Evolutionary conservation across 2,329 filamentous ascomycete species (phyloP).

Genomic region (Rhytidhysteron rufulum): DNA sequence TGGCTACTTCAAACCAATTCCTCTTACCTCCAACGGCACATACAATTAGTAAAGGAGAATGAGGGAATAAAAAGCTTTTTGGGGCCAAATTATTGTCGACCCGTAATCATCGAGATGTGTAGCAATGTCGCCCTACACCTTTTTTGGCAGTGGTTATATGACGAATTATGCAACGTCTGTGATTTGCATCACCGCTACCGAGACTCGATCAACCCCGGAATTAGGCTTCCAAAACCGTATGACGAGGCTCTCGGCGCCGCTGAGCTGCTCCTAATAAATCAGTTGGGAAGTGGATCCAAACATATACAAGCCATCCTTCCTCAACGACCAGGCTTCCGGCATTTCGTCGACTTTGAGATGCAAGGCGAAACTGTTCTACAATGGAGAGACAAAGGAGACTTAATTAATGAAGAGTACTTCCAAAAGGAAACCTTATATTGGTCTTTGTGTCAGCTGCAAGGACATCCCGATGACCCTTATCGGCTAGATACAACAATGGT

Average conservation of each 20-base stretch:
- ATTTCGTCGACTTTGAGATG: background rate
- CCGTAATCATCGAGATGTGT: background rate
- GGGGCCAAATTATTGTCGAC: background rate
- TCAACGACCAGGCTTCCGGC: constrained; percentile 11
- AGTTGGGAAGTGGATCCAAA: constrained; percentile 2
- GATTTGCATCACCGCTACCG: constrained; percentile 4
- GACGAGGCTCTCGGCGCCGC: constrained; percentile 10
- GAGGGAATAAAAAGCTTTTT: constrained; percentile 1
- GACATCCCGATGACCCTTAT: constrained; percentile 6
- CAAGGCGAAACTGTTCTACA: background rate
- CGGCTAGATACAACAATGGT: constrained; percentile 9
- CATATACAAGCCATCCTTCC: constrained; percentile 8
- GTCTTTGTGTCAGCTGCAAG: constrained; percentile 9
- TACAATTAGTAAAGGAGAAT: constrained; percentile 2
- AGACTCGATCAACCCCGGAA: constrained; percentile 7
- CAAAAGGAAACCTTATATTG: constrained; percentile 9
- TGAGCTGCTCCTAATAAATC: constrained; percentile 8
- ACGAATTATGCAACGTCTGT: constrained; percentile 6
- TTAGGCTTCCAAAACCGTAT: constrained; percentile 8
- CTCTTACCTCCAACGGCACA: constrained; percentile 10
- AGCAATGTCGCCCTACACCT: constrained; percentile 5
- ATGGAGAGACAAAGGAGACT: background rate
- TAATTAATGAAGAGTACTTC: background rate
- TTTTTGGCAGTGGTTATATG: constrained; percentile 7
- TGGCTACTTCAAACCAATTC: constrained; percentile 20